These are phyloP conservation scores for Euphorbia peplus DNA, from an alignment of 345 rosid genomes.

Conservation along the genomic window DNA sequence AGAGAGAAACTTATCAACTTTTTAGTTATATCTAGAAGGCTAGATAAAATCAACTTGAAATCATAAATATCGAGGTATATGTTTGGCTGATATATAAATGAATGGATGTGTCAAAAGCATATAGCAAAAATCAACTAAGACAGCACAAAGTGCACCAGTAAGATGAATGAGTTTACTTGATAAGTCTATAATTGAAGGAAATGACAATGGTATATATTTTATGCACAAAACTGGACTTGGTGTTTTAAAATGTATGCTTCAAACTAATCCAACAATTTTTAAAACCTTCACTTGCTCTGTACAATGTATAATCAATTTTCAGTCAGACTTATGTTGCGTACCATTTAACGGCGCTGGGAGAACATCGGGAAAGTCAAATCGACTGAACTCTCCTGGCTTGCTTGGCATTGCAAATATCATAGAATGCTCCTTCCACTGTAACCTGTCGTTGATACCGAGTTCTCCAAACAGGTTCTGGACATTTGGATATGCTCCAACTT, in stretches of 20 bases:
- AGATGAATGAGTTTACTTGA: not conserved
- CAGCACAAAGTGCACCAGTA: not conserved
- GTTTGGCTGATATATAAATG: not conserved
- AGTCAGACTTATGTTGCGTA: slow-evolving; percentile 25
- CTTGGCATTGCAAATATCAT: slow-evolving; percentile 99
- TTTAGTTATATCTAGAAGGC: not conserved
- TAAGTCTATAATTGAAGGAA: not conserved
- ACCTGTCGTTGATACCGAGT: slow-evolving; percentile 81
- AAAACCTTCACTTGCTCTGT: not conserved
- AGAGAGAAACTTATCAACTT: not conserved
- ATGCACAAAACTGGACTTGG: not conserved
- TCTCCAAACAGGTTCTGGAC: slow-evolving; percentile 88
- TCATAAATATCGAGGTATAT: not conserved
- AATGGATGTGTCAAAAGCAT: not conserved
- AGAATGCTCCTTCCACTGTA: slow-evolving; percentile 98
- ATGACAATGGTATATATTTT: not conserved
- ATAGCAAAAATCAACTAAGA: not conserved
- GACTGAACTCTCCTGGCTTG: slow-evolving; percentile 91
- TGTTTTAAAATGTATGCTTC: not conserved
- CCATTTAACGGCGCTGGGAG: slow-evolving; percentile 91
- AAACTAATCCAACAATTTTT: not conserved
- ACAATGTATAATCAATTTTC: not conserved
- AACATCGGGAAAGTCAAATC: slow-evolving; percentile 89
- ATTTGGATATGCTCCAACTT: slow-evolving; percentile 96
- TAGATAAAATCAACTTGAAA: not conserved